Conservation (phyloP, 164 flowering plant species). For the Vitis riparia region DNA sequence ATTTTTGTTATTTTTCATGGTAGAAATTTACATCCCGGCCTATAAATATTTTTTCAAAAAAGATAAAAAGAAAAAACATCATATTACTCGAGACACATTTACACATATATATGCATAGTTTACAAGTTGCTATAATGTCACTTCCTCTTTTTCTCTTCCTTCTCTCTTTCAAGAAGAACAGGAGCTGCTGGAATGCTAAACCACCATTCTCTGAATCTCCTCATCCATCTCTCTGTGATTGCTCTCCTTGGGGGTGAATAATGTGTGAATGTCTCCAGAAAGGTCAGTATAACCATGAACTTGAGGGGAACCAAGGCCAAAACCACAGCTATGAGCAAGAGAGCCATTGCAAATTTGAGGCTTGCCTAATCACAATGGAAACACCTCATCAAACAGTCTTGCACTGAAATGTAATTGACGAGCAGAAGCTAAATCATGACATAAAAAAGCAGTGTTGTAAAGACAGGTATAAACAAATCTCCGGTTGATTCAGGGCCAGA, state of each 20-base stretch:
- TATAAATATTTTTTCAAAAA: too few species aligned
- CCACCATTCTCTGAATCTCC: conserved; percentile 98
- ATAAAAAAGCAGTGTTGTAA: too few species aligned
- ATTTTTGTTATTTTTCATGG: too few species aligned
- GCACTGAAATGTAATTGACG: too few species aligned
- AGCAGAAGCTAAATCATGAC: too few species aligned
- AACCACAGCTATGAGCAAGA: conserved; percentile 48
- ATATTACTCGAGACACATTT: background rate
- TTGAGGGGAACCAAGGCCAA: conserved; percentile 58
- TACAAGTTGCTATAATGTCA: conserved; percentile 21
- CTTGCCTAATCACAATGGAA: conserved; percentile 58
- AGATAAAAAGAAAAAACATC: too few species aligned
- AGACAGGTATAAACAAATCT: too few species aligned
- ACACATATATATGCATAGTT: background rate
- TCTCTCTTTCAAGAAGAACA: conserved; percentile 63
- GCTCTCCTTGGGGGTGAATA: conserved; percentile 74
- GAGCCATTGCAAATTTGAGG: conserved; percentile 50
- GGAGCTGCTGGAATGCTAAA: conserved; percentile 98
- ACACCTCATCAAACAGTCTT: too few species aligned
- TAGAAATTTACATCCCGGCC: too few species aligned
- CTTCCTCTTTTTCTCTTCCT: conserved; percentile 68
- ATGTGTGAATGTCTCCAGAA: conserved; percentile 67
- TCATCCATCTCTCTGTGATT: conserved; percentile 69
- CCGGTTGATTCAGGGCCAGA: too few species aligned
- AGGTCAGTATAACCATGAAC: conserved; percentile 44